Evolutionary conservation across 371 early-diverging fungal genomes (phyloP), one percentile per base, ranked within the genome.

Genomic region (Lichtheimia ornata): DNA sequence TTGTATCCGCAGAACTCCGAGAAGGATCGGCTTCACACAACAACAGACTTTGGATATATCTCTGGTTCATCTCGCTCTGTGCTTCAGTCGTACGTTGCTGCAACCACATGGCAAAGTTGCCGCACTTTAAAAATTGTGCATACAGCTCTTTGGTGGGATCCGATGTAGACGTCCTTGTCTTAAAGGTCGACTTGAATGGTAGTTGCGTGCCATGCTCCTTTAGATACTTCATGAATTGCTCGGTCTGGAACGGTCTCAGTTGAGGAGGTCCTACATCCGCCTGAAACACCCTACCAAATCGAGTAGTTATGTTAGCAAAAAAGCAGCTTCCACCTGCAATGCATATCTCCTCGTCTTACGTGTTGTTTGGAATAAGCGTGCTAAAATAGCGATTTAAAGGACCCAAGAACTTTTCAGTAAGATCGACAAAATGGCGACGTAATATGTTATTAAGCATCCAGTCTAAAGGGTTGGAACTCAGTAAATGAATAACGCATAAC

Each of bases 21-120:
- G 50, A 27, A 24, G 60, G 60, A 65, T 89, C 84, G 13, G 76
- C 66, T n/a, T 80, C 73, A 56, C 84, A 79, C 14, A 90, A 79
- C 14, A 90, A 68, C n/a, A 64, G 47, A 27, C 80, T 76, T 27
- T 83, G 76, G 13, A 91, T 66, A 54, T 90, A 88, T 1, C 77
- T 77, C 27, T 72, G 67, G 18, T 85, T 74, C 72, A 94, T 85
- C 45, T 89, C 89, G 11, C 85, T 80, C 67, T 91, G 88, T 1
- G 93, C 90, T 49, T 90, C 88, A 24, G 76, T 77, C 11, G 91
- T 91, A n/a, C 92, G 85, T 44, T 84, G 79, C 14, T 91, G 92
- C 27, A 97, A 82, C 98, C 98, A 98, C 14, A 95, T 88, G 6
- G 95, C 95, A 85, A 98, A 98, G 65, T 95, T 95, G 58, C 95